Conservation (phyloP, 805 yeast species). For the Wickerhamiella siamensis region DNA sequence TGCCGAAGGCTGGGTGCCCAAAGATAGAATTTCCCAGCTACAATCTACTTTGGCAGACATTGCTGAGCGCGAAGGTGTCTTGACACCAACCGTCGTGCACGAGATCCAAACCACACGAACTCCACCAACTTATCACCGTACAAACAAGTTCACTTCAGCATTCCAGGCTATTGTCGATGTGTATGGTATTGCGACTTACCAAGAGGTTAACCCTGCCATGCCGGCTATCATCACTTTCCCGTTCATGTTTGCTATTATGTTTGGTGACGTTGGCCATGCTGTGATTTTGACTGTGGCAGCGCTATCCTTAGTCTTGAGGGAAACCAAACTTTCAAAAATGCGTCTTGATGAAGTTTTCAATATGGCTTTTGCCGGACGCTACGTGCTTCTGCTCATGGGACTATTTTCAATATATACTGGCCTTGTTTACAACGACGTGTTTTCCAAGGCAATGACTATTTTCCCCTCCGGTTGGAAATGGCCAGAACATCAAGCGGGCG, state of each 20-base stretch:
- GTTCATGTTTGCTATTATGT: conserved; percentile 97
- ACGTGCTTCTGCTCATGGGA: conserved; percentile 89
- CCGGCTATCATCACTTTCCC: conserved; percentile 94
- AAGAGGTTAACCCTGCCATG: conserved; percentile 91
- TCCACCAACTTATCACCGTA: conserved; percentile 89
- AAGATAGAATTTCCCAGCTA: conserved; percentile 47
- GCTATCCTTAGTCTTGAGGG: conserved; percentile 52
- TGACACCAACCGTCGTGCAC: conserved; percentile 34
- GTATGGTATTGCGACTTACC: conserved; percentile 83
- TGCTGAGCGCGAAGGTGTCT: conserved; percentile 33
- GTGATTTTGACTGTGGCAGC: conserved; percentile 66
- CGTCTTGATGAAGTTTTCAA: conserved; percentile 84
- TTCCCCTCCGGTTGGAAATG: conserved; percentile 86
- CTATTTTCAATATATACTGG: conserved; percentile 91
- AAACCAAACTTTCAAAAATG: conserved; percentile 47
- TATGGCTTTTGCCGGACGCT: conserved; percentile 91
- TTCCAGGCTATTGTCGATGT: conserved; percentile 92
- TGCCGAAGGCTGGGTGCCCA: conserved; percentile 97
- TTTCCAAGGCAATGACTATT: conserved; percentile 78
- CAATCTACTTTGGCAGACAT: conserved; percentile 49
- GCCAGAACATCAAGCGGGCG: conserved; percentile 56
- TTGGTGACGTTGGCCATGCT: conserved; percentile 97
- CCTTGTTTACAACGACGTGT: conserved; percentile 79
- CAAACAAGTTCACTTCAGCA: conserved; percentile 82
- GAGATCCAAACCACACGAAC: conserved; percentile 60